Evolutionary conservation across 1,139 yeast genomes (phyloP).

Genomic region (Hyphopichia burtonii): DNA sequence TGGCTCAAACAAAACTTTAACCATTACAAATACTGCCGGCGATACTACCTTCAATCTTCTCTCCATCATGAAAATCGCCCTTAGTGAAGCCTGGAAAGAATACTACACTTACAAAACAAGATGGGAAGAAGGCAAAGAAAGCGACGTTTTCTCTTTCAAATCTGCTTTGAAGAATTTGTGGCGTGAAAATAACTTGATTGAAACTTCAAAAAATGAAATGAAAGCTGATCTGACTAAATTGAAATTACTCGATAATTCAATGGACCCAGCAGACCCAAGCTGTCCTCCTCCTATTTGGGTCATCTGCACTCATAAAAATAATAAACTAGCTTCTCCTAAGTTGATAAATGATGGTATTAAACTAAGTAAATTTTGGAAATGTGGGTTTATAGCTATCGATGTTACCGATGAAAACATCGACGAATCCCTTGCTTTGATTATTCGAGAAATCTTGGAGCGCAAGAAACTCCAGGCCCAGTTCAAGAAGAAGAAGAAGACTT

Average conservation of each 20-base stretch:
- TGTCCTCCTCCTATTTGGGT: conserved; percentile 69
- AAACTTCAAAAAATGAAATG: conserved; percentile 14
- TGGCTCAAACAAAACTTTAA: conserved; percentile 2
- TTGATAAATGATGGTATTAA: conserved; percentile 55
- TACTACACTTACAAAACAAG: conserved; percentile 51
- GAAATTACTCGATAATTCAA: conserved; percentile 18
- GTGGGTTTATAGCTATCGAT: conserved; percentile 64
- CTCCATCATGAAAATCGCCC: conserved; percentile 49
- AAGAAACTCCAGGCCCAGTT: conserved; percentile 17
- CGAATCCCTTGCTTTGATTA: conserved; percentile 51
- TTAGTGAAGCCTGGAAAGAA: conserved; percentile 74
- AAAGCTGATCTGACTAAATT: conserved; percentile 12
- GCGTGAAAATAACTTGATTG: conserved; percentile 33
- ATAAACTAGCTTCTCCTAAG: conserved; percentile 56
- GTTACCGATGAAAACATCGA: conserved; percentile 50
- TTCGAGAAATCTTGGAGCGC: conserved; percentile 58
- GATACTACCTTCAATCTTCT: conserved; percentile 43
- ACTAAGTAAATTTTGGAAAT: conserved; percentile 58
- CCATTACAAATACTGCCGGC: conserved; percentile 8
- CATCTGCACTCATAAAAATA: conserved; percentile 59
- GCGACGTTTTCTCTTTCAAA: conserved; percentile 61
- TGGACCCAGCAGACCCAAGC: conserved; percentile 48
- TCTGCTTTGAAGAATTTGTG: conserved; percentile 58
- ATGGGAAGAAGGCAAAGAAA: conserved; percentile 65
- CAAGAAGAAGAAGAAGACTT: neutral